Evolutionary conservation across 352 stramenopile genomes (phyloP), one percentile per base, ranked within the genome.

Genomic region (Phytophthora brassicae): DNA sequence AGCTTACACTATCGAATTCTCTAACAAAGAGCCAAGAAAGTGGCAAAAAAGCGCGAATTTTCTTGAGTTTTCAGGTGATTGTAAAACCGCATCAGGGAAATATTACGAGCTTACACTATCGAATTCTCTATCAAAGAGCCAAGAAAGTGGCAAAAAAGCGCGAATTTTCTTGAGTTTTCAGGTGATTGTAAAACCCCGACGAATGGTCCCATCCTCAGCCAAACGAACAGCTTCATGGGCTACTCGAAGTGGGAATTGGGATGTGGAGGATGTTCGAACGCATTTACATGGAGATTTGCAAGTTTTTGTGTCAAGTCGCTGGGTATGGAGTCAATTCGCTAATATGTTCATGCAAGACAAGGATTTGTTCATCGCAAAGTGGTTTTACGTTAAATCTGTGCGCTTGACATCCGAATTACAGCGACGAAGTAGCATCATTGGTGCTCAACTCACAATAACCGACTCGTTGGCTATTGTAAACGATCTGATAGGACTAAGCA

Each of bases 321-420:
- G 81, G 81, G 62, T 90, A 29, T 90, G 81, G 81, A 84, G 81
- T n/a, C 70, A 62, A 47, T 75, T 86, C 46, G 79, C 61, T 1
- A 48, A 33, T 0, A 31, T 77, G 23, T 88, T 79, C 56, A 43
- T 74, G 7, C 35, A 45, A 0, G 73, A 88, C 22, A 70, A 81
- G 3, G 79, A 88, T 31, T 68, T 79, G 36, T 56, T 56, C 4
- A 64, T 88, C 11, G 77, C 79, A 0, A 71, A 72, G 16, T 84
- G 66, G 66, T 84, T 88, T 22, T 72, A 75, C 9, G 45, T 60
- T 2, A 81, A 79, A 17, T 66, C 74, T 3, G 48, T 66, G 3
- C 52, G 60, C 6, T 58, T 66, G 36, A 72, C 60, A 11, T 22
- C 60, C 12, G 54, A 67, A 23, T 20, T 69, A 19, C 60, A 69